Evolutionary conservation across 768 basidiomycete species (phyloP), one percentile per base, ranked within the genome.

Genomic region (Xanthoconium purpureum): DNA sequence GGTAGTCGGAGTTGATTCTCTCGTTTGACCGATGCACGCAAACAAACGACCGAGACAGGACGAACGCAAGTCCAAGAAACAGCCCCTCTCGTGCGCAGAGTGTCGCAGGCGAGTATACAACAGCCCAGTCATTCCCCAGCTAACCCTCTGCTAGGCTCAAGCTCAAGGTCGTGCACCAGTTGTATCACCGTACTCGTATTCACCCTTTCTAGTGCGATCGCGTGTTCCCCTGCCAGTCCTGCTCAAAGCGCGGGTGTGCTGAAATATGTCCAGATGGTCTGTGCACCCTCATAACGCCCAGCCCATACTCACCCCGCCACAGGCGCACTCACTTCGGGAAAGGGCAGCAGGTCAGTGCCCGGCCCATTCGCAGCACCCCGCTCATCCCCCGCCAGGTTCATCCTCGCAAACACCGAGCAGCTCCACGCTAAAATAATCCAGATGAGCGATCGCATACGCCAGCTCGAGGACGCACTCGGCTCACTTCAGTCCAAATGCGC

Each of bases 351-450:
- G 84, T 81, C 64, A 53, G 75, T 67, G 53, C 42, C 20, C 39
- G 6, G 20, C 0, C 38, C 9, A 17, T 39, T 6, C 36, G 6
- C 12, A 44, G 49, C 45, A 50, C 45, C 43, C 52, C 54, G 50
- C 59, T 63, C 57, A 53, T 37, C 54, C 63, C 45, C 53, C 53
- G 38, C 45, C 56, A 84, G 84, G 52, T 87, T 86, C 58, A 86
- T 87, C 60, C 80, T 87, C 36, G 84, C 84, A 14, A 84, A 84
- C 61, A 84, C 84, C 9, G 84, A 84, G 57, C 82, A 84, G 63
- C 71, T 86, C 38, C 85, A 87, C 60, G 80, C 81, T 35, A 85
- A 84, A 70, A 85, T 85, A 6, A 74, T 76, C 13, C 76, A 82
- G 61, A 76, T 87, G 51, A 79, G 82, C 59, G 81, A 84, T 63